Percentiles rank a stretch among this genome's conserved stretches.
Evolutionary conservation across 331 rosid genomes (phyloP).

Genomic region (Malus hybrid): DNA sequence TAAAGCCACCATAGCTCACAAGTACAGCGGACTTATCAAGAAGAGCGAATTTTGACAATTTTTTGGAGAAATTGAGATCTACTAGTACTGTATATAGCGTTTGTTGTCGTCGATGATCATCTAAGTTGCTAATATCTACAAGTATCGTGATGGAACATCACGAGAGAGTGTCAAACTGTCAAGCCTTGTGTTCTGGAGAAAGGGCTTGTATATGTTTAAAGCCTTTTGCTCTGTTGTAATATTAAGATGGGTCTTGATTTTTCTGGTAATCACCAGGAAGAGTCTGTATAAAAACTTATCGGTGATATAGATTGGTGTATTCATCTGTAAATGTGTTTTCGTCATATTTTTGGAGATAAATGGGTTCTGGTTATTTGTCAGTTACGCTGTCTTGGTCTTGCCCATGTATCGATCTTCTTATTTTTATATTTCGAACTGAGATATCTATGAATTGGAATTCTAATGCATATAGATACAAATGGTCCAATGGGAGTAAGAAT

Average conservation of each 20-base stretch:
- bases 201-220: conserved; percentile 32
- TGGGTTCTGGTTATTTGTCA: background rate
- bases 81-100: conserved; percentile 21
- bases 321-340: background rate
- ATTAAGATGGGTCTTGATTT: conserved; percentile 17
- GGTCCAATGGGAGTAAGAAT: too few relatives aligned
- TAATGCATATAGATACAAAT: background rate
- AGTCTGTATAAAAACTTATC: background rate
- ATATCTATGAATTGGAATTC: background rate
- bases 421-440: background rate
- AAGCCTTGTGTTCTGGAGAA: conserved; percentile 37
- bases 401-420: background rate
- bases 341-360: background rate
- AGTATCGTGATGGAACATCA: conserved; percentile 31
- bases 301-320: background rate
- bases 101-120: conserved; percentile 15
- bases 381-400: too few relatives aligned
- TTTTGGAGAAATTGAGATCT: conserved; percentile 16
- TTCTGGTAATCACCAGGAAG: background rate
- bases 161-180: conserved; percentile 9
- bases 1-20: conserved; percentile 31
- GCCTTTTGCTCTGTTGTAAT: conserved; percentile 38
- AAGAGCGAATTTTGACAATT: conserved; percentile 23
- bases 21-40: conserved; percentile 30
- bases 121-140: conserved; percentile 19